Conservation (phyloP, 371 early-diverging fungal genomes). For the Mucor piriformis region DNA sequence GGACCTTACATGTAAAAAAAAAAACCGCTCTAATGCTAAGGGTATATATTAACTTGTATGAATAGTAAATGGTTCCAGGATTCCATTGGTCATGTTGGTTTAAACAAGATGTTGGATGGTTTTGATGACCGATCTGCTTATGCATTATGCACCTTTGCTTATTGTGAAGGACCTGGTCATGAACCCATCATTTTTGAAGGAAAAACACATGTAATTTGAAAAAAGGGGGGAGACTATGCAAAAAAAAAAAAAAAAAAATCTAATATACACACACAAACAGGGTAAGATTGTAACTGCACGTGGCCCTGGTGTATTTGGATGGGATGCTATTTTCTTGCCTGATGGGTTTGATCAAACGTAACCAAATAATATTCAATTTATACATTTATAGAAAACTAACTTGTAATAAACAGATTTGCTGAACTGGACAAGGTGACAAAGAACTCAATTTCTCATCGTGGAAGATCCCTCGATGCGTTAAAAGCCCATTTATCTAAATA, state of each 20-base stretch:
- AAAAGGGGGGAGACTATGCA: too few relatives aligned
- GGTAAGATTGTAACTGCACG: conserved; percentile 91
- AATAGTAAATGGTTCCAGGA: conserved; percentile 94
- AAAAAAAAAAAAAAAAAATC: too few relatives aligned
- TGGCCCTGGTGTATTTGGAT: conserved; percentile 88
- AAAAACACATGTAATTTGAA: conserved; percentile 64
- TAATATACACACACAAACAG: too few relatives aligned
- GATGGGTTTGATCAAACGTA: conserved; percentile 77
- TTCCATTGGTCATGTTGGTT: conserved; percentile 75
- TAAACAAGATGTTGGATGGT: conserved; percentile 83
- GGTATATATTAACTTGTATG: neutral
- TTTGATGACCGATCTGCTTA: conserved; percentile 86
- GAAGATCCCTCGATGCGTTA: conserved; percentile 76
- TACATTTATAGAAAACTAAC: conserved; percentile 3
- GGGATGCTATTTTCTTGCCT: conserved; percentile 95
- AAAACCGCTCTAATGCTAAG: neutral
- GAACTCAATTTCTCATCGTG: conserved; percentile 91
- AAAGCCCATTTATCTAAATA: conserved; percentile 60
- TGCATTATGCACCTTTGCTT: conserved; percentile 92
- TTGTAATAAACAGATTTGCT: conserved; percentile 68
- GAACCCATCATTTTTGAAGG: conserved; percentile 94
- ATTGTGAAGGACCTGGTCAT: conserved; percentile 78
- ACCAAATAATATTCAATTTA: conserved; percentile 12
- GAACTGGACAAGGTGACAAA: conserved; percentile 85
- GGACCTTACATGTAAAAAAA: conserved; percentile 79